Percentiles rank a stretch among this genome's conserved stretches.
Evolutionary conservation across 805 yeast species (phyloP).

Genomic region (Schizosaccharomyces osmophilus): DNA sequence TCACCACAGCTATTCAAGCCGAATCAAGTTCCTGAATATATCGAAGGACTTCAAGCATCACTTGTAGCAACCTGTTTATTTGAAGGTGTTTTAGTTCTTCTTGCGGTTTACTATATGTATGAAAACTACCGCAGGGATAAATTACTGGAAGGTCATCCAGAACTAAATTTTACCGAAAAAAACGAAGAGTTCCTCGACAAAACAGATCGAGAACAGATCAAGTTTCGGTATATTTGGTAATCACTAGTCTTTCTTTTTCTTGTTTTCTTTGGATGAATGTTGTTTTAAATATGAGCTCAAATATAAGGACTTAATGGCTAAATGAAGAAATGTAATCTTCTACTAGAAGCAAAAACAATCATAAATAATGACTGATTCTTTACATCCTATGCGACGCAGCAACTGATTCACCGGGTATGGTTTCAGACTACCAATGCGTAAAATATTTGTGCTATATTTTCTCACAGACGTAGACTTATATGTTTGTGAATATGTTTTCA

Average conservation of each 20-base stretch:
- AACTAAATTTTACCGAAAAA: neutral
- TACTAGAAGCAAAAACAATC: no score
- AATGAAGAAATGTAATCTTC: no score
- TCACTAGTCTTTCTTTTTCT: neutral
- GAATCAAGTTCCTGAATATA: constrained; percentile 20
- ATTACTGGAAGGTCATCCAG: neutral
- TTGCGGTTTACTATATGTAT: neutral
- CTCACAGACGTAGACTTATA: no score
- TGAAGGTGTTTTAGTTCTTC: neutral
- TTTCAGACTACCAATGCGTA: no score
- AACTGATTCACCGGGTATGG: no score
- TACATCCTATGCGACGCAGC: no score
- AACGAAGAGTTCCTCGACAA: constrained; percentile 15
- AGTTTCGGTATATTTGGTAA: constrained; percentile 27
- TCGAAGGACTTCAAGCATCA: neutral
- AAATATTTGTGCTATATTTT: no score
- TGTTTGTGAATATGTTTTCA: no score
- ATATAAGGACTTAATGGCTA: no score
- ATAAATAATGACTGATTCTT: no score
- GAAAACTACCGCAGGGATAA: neutral
- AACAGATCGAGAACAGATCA: constrained; percentile 28
- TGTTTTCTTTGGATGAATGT: no score
- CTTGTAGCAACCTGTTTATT: neutral
- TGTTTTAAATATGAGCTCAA: no score
- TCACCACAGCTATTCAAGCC: constrained; percentile 41